These are phyloP conservation scores for Lachancea kluyveri DNA, from an alignment of 805 yeast genomes.

Conservation along the genomic window DNA sequence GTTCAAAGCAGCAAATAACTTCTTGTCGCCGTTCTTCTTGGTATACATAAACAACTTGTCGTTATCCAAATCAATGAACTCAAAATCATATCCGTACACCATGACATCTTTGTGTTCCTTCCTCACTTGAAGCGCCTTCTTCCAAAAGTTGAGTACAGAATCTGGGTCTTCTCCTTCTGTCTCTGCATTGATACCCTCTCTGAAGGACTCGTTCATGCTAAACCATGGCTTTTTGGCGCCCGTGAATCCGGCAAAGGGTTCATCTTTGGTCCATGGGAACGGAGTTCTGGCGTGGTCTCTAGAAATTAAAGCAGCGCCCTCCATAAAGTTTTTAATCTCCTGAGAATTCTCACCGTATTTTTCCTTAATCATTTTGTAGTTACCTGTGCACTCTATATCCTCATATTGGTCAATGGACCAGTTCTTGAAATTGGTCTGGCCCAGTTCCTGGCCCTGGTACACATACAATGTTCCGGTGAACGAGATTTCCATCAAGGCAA, in stretches of 20 bases:
- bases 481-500: slow-evolving; percentile 39
- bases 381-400: slow-evolving; percentile 43
- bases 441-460: slow-evolving; percentile 60
- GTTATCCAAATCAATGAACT: slow-evolving; percentile 39
- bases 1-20: slow-evolving; percentile 38
- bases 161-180: slow-evolving; percentile 39
- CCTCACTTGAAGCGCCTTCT: slow-evolving; percentile 37
- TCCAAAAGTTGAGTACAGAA: slow-evolving; percentile 43
- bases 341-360: slow-evolving; percentile 23
- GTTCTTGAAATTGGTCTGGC: slow-evolving; percentile 41
- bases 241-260: slow-evolving; percentile 43
- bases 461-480: slow-evolving; percentile 50
- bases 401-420: slow-evolving; percentile 46
- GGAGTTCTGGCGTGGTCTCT: slow-evolving; percentile 54
- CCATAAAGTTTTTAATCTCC: slow-evolving; percentile 28
- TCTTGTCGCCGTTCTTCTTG: slow-evolving; percentile 32
- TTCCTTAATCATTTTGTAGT: slow-evolving; percentile 32
- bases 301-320: slow-evolving; percentile 34
- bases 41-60: slow-evolving; percentile 36
- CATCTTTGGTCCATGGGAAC: slow-evolving; percentile 43
- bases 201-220: slow-evolving; percentile 43
- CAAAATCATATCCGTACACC: slow-evolving; percentile 39
- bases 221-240: slow-evolving; percentile 46
- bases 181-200: slow-evolving; percentile 40
- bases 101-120: slow-evolving; percentile 40